Evolutionary conservation across 345 rosid genomes (phyloP).

Genomic region (Rubroshorea leprosula): DNA sequence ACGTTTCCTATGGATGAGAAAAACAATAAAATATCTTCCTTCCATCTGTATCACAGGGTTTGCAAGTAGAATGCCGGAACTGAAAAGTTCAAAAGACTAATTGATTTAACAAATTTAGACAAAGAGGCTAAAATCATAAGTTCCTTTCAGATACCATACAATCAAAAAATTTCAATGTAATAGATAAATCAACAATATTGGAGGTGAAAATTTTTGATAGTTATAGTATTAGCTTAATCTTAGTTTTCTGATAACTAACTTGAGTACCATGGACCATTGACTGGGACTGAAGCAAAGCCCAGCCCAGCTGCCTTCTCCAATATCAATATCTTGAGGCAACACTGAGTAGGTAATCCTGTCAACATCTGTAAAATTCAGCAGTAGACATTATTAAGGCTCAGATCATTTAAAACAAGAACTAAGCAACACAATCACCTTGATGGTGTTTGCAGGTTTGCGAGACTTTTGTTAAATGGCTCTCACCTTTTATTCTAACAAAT

Average conservation of each 20-base stretch:
- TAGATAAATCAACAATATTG: neutral
- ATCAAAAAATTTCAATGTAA: neutral
- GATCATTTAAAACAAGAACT: neutral
- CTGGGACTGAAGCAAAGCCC: constrained; percentile 67
- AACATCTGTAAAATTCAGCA: constrained; percentile 36
- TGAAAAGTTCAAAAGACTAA: neutral
- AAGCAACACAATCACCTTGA: neutral
- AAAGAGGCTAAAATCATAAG: neutral
- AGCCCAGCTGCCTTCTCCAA: constrained; percentile 75
- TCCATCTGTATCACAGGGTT: neutral
- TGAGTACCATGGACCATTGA: constrained; percentile 55
- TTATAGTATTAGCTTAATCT: neutral
- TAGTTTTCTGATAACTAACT: constrained; percentile 1
- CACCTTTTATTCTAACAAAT: too few species aligned
- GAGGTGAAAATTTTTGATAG: too few species aligned
- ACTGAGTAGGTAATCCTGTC: constrained; percentile 51
- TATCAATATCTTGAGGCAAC: constrained; percentile 58
- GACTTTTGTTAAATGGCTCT: too few species aligned
- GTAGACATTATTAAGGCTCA: constrained; percentile 9
- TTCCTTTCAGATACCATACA: neutral
- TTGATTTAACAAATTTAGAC: too few species aligned
- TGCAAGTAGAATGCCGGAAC: neutral
- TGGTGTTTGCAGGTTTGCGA: too few species aligned
- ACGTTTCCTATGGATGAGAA: neutral
- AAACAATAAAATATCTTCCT: too few species aligned